Conservation (phyloP, 2,329 filamentous ascomycete species). For the Penicillium sp. region DNA sequence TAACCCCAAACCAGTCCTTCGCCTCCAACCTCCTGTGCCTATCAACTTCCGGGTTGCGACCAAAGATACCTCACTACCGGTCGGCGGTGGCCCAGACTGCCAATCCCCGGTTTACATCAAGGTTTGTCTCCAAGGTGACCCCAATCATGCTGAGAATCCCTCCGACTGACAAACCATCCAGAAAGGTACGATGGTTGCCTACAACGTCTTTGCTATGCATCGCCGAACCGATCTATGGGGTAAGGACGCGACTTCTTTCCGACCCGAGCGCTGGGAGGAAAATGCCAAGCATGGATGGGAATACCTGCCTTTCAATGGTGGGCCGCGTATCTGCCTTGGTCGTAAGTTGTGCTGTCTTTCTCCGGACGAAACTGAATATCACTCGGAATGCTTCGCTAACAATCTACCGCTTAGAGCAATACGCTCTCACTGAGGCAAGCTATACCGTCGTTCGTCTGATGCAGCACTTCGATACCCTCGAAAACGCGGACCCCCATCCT, state of each 20-base stretch:
- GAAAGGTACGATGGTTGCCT: slow-evolving; percentile 64
- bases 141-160: too few relatives aligned
- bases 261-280: slow-evolving; percentile 52
- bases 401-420: slow-evolving; percentile 37
- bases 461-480: slow-evolving; percentile 38
- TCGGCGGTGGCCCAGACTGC: slow-evolving; percentile 60
- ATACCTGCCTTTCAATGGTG: slow-evolving; percentile 41
- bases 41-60: slow-evolving; percentile 45
- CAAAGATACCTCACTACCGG: slow-evolving; percentile 44
- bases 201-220: slow-evolving; percentile 71
- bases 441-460: slow-evolving; percentile 40
- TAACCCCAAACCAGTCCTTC: slow-evolving; percentile 31
- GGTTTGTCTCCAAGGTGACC: too few relatives aligned
- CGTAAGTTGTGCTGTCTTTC: slow-evolving; percentile 26
- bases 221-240: slow-evolving; percentile 55
- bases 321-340: slow-evolving; percentile 42
- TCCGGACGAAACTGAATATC: not conserved
- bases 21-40: slow-evolving; percentile 47
- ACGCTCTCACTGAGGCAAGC: slow-evolving; percentile 43
- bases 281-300: slow-evolving; percentile 36
- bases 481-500: slow-evolving; percentile 34
- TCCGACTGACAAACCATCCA: slow-evolving; percentile 41
- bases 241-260: slow-evolving; percentile 45
- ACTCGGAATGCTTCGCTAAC: not conserved
- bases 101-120: slow-evolving; percentile 55